These are phyloP conservation scores for Sporisorium sorghi DNA, from an alignment of 1,284 basidiomycete species.

Conservation along the genomic window DNA sequence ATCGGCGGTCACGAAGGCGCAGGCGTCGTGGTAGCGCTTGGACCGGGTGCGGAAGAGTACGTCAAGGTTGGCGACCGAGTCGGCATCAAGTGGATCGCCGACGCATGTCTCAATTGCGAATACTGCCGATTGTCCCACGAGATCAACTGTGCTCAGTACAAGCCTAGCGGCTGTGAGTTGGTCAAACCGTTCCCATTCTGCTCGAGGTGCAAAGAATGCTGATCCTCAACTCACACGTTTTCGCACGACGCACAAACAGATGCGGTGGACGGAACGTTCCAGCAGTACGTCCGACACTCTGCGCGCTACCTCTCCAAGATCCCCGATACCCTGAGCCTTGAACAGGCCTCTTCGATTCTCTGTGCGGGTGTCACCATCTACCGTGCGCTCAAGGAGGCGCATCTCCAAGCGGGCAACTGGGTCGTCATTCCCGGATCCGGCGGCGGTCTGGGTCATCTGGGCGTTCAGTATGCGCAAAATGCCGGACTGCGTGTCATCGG, in stretches of 20 bases:
- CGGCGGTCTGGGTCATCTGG: constrained; percentile 73
- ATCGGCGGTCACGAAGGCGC: constrained; percentile 85
- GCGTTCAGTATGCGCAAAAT: constrained; percentile 54
- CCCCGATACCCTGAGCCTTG: constrained; percentile 73
- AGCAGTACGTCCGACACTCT: constrained; percentile 76
- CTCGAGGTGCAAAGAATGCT: not conserved
- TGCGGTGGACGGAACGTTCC: constrained; percentile 82
- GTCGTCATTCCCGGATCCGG: constrained; percentile 83
- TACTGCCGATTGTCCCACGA: constrained; percentile 79
- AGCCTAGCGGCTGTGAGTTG: constrained; percentile 70
- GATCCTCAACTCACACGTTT: not conserved
- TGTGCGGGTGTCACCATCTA: constrained; percentile 85
- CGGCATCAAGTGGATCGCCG: constrained; percentile 77
- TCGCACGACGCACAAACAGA: constrained; percentile 9
- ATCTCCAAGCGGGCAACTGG: constrained; percentile 79
- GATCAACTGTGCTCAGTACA: constrained; percentile 71
- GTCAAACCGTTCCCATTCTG: not conserved
- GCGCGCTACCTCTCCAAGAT: constrained; percentile 76
- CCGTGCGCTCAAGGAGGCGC: constrained; percentile 82
- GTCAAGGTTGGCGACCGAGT: constrained; percentile 80
- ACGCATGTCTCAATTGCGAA: constrained; percentile 79
- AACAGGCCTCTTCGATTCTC: constrained; percentile 83
- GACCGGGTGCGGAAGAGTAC: constrained; percentile 75
- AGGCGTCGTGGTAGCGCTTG: constrained; percentile 80
- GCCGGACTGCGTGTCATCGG: constrained; percentile 78